Evolutionary conservation across 2,329 filamentous ascomycete genomes (phyloP), one percentile per base, ranked within the genome.

Genomic region (Penicillium hordei): DNA sequence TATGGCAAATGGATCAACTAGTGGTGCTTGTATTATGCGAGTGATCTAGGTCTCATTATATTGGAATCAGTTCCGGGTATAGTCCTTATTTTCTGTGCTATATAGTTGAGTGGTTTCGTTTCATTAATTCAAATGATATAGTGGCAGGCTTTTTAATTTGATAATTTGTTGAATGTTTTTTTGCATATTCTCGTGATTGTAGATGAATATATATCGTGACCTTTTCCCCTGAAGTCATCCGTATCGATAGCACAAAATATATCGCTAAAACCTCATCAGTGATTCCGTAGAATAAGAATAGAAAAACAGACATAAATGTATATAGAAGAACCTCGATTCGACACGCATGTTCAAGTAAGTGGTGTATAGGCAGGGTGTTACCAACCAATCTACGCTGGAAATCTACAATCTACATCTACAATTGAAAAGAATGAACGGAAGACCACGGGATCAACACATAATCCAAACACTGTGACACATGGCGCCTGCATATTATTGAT

Each of bases 401-500:
- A 40, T 42, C 21, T 51, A 48, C 45, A 34, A 34, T 34, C 33
- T 33, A 33, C 13, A 48, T 23, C 19, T 48, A 55, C 52, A 42
- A 36, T 21, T 23, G 3, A 33, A 15, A 25, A 49, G 25, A 9
- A 33, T 12, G 7, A 49, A 48, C 12, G 10, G 27, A 50, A 43
- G 3, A 55, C 5, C 19, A 33, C 12, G 12, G n/a, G 25, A 36
- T 43, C 29, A 34, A 57, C 10, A 19, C 2, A 57, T 42, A 17
- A 27, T 57, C 31, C 23, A 45, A 55, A 45, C 31, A 50, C 27
- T 49, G 56, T 50, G 56, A 49, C 56, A 55, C 45, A 49, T 55
- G 49, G 49, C 48, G 54, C 33, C 54, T 57, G 48, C 55, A 59
- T 58, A 65, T 60, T 62, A 63, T 64, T 68, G 64, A 68, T 70